Base-by-base conservation (phyloP, 2,329 filamentous ascomycete genomes). In the Tympanopsis confertula region DNA sequence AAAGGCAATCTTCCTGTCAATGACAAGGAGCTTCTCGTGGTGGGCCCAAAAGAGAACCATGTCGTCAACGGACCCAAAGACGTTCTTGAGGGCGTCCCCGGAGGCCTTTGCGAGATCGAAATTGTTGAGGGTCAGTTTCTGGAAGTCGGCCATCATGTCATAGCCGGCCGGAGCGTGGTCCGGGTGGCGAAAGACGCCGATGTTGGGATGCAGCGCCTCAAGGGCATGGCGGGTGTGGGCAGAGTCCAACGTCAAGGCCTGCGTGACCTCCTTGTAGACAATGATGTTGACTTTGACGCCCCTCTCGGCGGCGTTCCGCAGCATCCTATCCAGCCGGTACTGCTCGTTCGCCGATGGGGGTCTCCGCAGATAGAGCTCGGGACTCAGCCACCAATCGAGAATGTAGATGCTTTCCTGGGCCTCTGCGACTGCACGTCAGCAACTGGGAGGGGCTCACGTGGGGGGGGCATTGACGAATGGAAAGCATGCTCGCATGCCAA, bases 31-130 rank as follows among this genome's bases (percentile, higher is more conserved):
- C 59, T 95, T 95, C 61, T 95, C 87, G 48, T 94, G 87, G 49
- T 94, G 87, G 3, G 86, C 86, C 87, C 87, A 94, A 59, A 86
- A 94, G 1, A 94, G 62, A 10, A 94, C 82, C 2, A 87, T 75
- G 46, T 83, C 86, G 22, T 87, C 83, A 24, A 76, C 76, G 36
- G 84, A 80, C 38, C 88, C 88, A 51, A 94, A 94, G 1, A 94
- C 59, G 1, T 78, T 75, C 30, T 33, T 33, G 30, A 33, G 7
- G 7, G 30, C 30, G 7, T 33, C 30, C 12, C 30, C 30, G 30
- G 30, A 17, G 10, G 17, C 17, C 30, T 33, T 33, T 10, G 30
- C 30, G 7, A 33, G 7, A 7, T 10, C 10, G 17, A 15, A 10
- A 13, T 69, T 58, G 7, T 71, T 54, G 43, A 81, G 65, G 1